Conservation (phyloP, 2,329 filamentous ascomycete species). For the Incumbomyces delicatus region DNA sequence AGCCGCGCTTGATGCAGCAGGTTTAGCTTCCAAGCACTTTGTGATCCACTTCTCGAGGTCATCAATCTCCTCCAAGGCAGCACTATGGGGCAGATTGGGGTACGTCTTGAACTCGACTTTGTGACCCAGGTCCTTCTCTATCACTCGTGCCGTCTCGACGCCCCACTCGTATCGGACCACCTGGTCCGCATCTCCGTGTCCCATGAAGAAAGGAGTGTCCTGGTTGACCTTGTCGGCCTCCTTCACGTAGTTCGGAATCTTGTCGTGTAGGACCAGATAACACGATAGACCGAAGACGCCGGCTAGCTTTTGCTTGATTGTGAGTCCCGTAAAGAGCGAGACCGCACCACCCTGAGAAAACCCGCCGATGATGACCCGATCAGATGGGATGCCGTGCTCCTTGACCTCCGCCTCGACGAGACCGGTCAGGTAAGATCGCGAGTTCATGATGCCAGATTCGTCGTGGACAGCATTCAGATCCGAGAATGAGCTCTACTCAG, state of each 20-base stretch:
- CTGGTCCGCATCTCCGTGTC: constrained; percentile 69
- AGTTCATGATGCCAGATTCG: constrained; percentile 62
- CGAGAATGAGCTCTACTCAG: constrained; percentile 30
- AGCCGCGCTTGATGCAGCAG: neutral
- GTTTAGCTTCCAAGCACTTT: constrained; percentile 22
- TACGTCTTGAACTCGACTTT: constrained; percentile 70
- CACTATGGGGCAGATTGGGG: constrained; percentile 65
- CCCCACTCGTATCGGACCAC: constrained; percentile 64
- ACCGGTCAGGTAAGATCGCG: constrained; percentile 63
- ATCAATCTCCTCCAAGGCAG: constrained; percentile 67
- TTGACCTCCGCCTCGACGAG: constrained; percentile 74
- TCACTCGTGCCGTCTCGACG: constrained; percentile 51
- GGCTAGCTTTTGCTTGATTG: constrained; percentile 63
- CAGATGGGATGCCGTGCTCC: constrained; percentile 61
- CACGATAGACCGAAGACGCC: constrained; percentile 78
- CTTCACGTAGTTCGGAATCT: constrained; percentile 49
- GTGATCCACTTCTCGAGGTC: constrained; percentile 62
- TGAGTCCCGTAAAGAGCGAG: constrained; percentile 70
- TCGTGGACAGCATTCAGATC: constrained; percentile 34
- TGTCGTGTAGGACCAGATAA: constrained; percentile 64
- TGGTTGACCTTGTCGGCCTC: constrained; percentile 50
- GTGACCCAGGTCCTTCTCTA: constrained; percentile 62
- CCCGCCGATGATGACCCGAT: constrained; percentile 68
- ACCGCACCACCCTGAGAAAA: constrained; percentile 73
- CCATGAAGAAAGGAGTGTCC: constrained; percentile 78